Percentiles rank a stretch among this genome's conserved stretches.
Evolutionary conservation across 345 rosid species (phyloP).

Genomic region (Aquilaria yunnanensis): DNA sequence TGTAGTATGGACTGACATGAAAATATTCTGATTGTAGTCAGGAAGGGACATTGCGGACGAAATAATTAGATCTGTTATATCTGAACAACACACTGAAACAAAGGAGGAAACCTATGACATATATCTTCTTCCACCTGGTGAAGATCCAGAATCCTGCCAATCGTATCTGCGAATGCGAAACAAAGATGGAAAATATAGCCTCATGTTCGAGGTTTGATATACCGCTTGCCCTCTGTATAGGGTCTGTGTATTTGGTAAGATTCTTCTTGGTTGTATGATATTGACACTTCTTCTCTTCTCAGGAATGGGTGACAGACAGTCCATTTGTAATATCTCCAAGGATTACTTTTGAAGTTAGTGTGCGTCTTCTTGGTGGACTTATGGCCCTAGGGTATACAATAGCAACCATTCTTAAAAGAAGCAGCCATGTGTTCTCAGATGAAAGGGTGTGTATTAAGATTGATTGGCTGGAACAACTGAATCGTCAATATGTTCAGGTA

Average conservation of each 20-base stretch:
- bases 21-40: constrained; percentile 50
- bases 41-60: constrained; percentile 57
- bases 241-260: neutral
- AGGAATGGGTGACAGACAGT: constrained; percentile 97
- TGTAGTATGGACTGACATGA: constrained; percentile 17
- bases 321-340: constrained; percentile 99
- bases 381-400: constrained; percentile 99
- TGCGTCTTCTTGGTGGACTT: constrained; percentile 97
- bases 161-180: constrained; percentile 98
- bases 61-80: constrained; percentile 58
- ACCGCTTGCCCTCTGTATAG: neutral
- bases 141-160: constrained; percentile 95
- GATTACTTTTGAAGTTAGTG: constrained; percentile 96
- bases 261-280: neutral
- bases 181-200: constrained; percentile 97
- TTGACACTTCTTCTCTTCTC: constrained; percentile 8
- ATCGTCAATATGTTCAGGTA: constrained; percentile 93
- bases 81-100: constrained; percentile 64
- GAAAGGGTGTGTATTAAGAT: constrained; percentile 77
- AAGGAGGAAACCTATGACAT: constrained; percentile 92
- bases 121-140: constrained; percentile 98
- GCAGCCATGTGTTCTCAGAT: constrained; percentile 78
- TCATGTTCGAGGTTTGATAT: constrained; percentile 94
- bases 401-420: constrained; percentile 92
- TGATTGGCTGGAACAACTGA: constrained; percentile 93